Conservation (phyloP, 495 filamentous ascomycete genomes). For the Daldinia caldariorum region DNA sequence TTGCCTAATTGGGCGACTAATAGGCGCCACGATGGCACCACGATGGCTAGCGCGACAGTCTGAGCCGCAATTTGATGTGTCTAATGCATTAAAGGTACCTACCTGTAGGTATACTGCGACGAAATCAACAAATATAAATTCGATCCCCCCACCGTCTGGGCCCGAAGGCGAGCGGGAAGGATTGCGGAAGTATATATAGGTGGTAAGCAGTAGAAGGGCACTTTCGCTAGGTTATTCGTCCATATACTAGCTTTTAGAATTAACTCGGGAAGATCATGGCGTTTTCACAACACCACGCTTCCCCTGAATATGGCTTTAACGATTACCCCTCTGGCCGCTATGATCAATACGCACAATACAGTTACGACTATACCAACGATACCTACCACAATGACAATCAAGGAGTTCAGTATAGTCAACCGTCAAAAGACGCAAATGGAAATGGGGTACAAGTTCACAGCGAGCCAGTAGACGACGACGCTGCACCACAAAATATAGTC, state of each 20-base stretch:
- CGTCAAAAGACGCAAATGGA: not conserved
- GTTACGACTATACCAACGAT: not conserved
- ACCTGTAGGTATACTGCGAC: too few relatives aligned
- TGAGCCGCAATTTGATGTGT: too few relatives aligned
- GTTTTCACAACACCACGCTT: not conserved
- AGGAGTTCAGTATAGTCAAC: not conserved
- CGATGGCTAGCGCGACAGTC: too few relatives aligned
- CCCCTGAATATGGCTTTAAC: not conserved
- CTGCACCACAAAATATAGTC: not conserved
- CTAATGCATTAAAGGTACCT: too few relatives aligned
- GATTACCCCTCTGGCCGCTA: not conserved
- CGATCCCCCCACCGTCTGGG: too few relatives aligned
- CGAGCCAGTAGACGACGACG: not conserved
- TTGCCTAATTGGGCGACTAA: not conserved
- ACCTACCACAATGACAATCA: too few relatives aligned
- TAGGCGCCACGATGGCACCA: not conserved
- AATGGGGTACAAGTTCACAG: not conserved
- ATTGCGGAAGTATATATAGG: too few relatives aligned
- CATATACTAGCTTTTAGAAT: not conserved
- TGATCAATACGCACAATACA: not conserved
- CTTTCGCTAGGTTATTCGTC: too few relatives aligned
- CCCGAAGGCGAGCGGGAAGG: too few relatives aligned
- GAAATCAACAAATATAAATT: too few relatives aligned
- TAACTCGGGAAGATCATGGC: not conserved
- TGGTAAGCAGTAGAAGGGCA: too few relatives aligned